Percentiles rank a stretch among this genome's conserved stretches.
These are phyloP conservation scores for Cymbomonas tetramitiformis DNA, from an alignment of 139 green algal genomes.

Conservation along the genomic window DNA sequence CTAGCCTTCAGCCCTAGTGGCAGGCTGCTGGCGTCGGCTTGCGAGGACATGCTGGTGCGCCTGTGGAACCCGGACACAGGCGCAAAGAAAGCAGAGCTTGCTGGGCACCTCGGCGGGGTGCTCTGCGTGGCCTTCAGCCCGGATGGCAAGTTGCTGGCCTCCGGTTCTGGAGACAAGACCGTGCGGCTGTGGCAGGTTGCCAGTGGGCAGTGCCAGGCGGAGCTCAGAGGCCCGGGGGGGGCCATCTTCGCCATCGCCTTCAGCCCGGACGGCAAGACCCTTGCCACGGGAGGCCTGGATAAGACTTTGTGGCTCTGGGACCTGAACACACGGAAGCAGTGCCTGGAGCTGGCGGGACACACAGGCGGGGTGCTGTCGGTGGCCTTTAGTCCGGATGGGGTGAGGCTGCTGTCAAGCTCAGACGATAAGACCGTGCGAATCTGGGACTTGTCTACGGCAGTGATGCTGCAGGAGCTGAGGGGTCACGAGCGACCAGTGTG, in stretches of 20 bases:
- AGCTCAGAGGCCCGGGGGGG: too few species aligned
- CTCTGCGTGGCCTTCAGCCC: conserved; percentile 78
- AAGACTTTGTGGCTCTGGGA: conserved; percentile 76
- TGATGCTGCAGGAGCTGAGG: too few species aligned
- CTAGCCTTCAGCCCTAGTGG: conserved; percentile 68
- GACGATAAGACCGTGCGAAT: too few species aligned
- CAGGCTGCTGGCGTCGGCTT: conserved; percentile 72
- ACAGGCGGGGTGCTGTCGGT: too few species aligned
- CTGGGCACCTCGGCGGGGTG: conserved; percentile 78
- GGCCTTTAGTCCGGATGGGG: too few species aligned
- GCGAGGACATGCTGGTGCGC: conserved; percentile 77
- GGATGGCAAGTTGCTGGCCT: conserved; percentile 68
- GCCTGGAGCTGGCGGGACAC: too few species aligned
- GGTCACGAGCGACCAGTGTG: too few species aligned
- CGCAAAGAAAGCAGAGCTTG: too few species aligned
- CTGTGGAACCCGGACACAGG: conserved; percentile 5
- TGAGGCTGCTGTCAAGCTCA: too few species aligned
- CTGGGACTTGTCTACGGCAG: too few species aligned
- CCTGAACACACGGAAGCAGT: too few species aligned
- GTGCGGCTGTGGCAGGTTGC: conserved; percentile 84
- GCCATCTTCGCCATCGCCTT: conserved; percentile 80
- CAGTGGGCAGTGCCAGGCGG: too few species aligned
- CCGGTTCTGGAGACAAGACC: conserved; percentile 75
- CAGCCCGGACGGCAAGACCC: conserved; percentile 59
- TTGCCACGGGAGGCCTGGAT: conserved; percentile 77